Conservation (phyloP, 345 rosid genomes). For the Eucalyptus virginea region DNA sequence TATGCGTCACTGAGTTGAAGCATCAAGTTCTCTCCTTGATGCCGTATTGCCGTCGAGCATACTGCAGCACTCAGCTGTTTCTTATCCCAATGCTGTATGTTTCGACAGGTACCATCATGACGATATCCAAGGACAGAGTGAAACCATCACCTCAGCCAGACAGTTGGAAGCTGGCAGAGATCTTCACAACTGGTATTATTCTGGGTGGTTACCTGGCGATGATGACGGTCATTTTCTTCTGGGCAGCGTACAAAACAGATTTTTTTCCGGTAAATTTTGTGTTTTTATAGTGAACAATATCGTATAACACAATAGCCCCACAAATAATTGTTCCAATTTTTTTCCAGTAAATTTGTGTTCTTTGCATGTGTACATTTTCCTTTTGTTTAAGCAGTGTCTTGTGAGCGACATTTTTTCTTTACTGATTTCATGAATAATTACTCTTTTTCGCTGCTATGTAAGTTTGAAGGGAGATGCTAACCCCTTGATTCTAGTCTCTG, state of each 20-base stretch:
- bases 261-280: background rate
- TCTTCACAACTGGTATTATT: background rate
- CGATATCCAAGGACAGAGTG: background rate
- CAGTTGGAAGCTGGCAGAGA: background rate
- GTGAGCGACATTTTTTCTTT: background rate
- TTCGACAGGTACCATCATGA: background rate
- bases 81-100: background rate
- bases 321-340: background rate
- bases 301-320: background rate
- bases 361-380: background rate
- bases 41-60: background rate
- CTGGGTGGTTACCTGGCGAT: background rate
- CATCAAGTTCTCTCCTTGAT: background rate
- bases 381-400: background rate
- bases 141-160: background rate
- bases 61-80: background rate
- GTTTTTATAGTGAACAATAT: background rate
- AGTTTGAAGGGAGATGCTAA: background rate
- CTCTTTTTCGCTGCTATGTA: background rate
- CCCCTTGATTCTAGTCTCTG: background rate
- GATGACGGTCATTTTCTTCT: background rate
- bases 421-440: constrained; percentile 2
- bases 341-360: background rate
- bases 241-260: background rate
- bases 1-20: background rate